Conservation (phyloP, 2,329 filamentous ascomycete species). For the Trichoderma oligosporum region DNA sequence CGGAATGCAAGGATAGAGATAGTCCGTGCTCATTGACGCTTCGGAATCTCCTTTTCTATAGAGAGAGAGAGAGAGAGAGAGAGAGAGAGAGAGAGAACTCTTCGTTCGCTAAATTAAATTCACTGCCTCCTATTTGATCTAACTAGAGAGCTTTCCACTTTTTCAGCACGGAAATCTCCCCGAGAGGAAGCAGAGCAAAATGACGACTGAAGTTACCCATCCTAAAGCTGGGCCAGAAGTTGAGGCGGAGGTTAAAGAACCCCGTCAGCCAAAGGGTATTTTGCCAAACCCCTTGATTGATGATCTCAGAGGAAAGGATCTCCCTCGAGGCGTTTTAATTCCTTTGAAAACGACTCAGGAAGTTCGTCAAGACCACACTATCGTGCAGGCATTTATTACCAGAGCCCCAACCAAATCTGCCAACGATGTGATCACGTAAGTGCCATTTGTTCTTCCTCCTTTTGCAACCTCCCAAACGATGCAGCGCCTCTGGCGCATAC, state of each 20-base stretch:
- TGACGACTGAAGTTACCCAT: not conserved
- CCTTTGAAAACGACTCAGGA: slow-evolving; percentile 64
- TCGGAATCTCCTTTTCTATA: not conserved
- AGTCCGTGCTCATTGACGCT: not conserved
- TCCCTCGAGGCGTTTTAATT: slow-evolving; percentile 50
- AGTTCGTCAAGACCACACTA: slow-evolving; percentile 54
- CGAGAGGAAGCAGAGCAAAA: not conserved
- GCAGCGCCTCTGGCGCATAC: not conserved
- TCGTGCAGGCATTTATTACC: slow-evolving; percentile 65
- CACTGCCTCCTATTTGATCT: not conserved
- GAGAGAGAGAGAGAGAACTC: no score
- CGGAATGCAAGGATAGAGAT: slow-evolving; percentile 4
- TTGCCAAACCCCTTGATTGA: slow-evolving; percentile 39
- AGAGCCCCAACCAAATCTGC: slow-evolving; percentile 68
- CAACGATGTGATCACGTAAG: slow-evolving; percentile 69
- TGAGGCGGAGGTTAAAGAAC: slow-evolving; percentile 10
- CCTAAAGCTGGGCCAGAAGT: not conserved
- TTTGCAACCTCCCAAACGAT: not conserved
- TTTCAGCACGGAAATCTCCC: not conserved
- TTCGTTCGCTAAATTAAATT: not conserved
- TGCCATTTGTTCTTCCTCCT: slow-evolving; percentile 21
- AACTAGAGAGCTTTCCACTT: not conserved
- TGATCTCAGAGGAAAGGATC: slow-evolving; percentile 34
- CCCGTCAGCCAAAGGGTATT: slow-evolving; percentile 20
- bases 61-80: no score